Percentiles rank a stretch among this genome's conserved stretches.
phyloP scores from a whole-genome alignment of 2,329 filamentous ascomycete genomes.

The Rutstroemia sp. region DNA sequence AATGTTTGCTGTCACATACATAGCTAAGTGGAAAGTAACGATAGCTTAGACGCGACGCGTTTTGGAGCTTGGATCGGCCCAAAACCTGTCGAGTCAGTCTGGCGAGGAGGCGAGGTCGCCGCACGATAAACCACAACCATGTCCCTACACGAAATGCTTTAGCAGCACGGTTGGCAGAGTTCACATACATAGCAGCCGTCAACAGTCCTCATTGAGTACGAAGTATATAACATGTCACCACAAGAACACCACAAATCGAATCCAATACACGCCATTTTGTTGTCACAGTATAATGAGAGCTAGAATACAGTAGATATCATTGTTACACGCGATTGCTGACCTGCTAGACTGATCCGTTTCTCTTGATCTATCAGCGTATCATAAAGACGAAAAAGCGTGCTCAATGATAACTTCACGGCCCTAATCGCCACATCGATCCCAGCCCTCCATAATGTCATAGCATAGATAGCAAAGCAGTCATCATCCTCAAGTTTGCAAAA shows the following conservation, averaged over 20 bases:
- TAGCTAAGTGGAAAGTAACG: background rate
- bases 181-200: too few relatives aligned
- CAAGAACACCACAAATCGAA: background rate
- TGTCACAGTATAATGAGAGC: slow-evolving; percentile 22
- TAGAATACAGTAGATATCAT: slow-evolving; percentile 28
- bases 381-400: slow-evolving; percentile 8
- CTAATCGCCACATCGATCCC: slow-evolving; percentile 20
- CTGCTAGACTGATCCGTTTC: slow-evolving; percentile 22
- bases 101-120: too few relatives aligned
- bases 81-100: too few relatives aligned
- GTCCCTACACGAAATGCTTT: too few relatives aligned
- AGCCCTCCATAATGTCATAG: slow-evolving; percentile 25
- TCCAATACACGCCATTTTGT: background rate
- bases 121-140: too few relatives aligned
- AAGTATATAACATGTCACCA: background rate
- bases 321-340: slow-evolving; percentile 19
- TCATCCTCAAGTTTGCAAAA: slow-evolving; percentile 12
- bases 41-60: background rate
- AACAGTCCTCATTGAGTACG: background rate
- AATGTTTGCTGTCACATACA: background rate
- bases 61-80: too few relatives aligned
- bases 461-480: slow-evolving; percentile 11
- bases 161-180: too few relatives aligned
- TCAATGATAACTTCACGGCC: slow-evolving; percentile 19
- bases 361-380: slow-evolving; percentile 11